Base-by-base conservation (phyloP, 2,329 filamentous ascomycete genomes). In the Aspergillus amoenus region DNA sequence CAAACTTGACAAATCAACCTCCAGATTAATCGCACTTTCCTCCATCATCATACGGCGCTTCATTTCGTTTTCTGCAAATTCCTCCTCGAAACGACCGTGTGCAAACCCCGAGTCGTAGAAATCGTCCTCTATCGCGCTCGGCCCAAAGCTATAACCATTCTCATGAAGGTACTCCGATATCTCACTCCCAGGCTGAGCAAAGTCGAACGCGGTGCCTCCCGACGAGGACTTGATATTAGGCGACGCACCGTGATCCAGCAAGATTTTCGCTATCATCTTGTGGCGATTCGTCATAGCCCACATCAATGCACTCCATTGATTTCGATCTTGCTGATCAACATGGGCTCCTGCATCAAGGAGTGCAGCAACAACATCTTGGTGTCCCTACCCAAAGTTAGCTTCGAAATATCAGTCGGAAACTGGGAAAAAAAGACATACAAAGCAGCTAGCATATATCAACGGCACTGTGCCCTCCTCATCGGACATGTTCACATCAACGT, bases 271-370 rank as follows among this genome's bases (percentile, higher is more conserved):
- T 64, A 99, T 99, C 47, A 87, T 88, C 76, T 97, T 97, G 76
- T 99, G 94, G 56, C 93, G 82, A 74, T 99, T 99, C 55, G 94
- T 99, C 91, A 97, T 97, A 49, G 94, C 93, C 94, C 94, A 99
- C 93, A 99, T 99, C 60, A 99, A 81, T 13, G 94, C 90, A 68
- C 91, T 97, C 94, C 94, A 99, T 70, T 95, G 89, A 71, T 97
- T 97, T 61, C 88, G 90, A 72, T 99, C 94, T 75, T 97, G 93
- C 67, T 88, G 88, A 76, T 99, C 92, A 52, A 97, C 92, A 67
- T 91, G 85, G 40, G 89, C 93, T 22, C 93, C 93, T 9, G 91
- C 91, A 58, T 91, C 85, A 52, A 99, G 85, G 51, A 99, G 83
- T 39, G 88, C 86, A 58, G 88, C 84, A 22, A 97, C 94, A 4